Evolutionary conservation across 1,284 basidiomycete species (phyloP).

Genomic region (Lignosus rhinocerotis): DNA sequence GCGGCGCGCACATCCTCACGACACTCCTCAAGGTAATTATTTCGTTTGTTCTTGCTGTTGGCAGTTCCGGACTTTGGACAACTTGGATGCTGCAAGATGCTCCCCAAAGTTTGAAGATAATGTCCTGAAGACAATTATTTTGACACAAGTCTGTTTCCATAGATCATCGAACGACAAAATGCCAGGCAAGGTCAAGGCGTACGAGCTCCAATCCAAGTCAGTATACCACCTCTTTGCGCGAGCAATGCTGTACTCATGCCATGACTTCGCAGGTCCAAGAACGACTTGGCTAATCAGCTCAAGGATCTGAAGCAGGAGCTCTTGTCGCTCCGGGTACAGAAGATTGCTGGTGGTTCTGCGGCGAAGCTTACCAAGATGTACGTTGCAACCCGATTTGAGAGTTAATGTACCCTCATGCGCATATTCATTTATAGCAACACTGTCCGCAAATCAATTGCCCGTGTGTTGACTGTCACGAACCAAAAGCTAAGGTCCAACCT

Average conservation of each 20-base stretch:
- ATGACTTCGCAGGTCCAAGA: slow-evolving; percentile 78
- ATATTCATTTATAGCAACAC: slow-evolving; percentile 64
- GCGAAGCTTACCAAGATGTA: slow-evolving; percentile 98
- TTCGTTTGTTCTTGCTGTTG: slow-evolving; percentile 6
- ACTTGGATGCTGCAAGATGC: slow-evolving; percentile 12
- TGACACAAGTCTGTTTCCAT: slow-evolving; percentile 12
- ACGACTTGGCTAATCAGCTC: slow-evolving; percentile 96
- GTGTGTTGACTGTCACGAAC: slow-evolving; percentile 98
- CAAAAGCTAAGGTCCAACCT: slow-evolving; percentile 97
- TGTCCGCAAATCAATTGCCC: slow-evolving; percentile 98
- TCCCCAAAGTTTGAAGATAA: neutral
- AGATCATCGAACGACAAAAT: slow-evolving; percentile 49
- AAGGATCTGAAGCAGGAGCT: slow-evolving; percentile 96
- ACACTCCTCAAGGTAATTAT: slow-evolving; percentile 39
- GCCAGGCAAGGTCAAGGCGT: slow-evolving; percentile 92
- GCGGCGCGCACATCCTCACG: slow-evolving; percentile 32
- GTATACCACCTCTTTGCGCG: slow-evolving; percentile 29
- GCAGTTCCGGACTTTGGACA: slow-evolving; percentile 5
- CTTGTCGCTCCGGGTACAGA: slow-evolving; percentile 91
- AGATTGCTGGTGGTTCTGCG: slow-evolving; percentile 95
- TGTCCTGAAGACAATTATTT: slow-evolving; percentile 3
- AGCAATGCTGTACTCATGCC: neutral
- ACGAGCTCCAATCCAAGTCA: slow-evolving; percentile 98
- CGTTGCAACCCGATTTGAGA: slow-evolving; percentile 35
- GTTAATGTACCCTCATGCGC: neutral